phyloP scores from a whole-genome alignment of 371 early-diverging fungal species.

The Mortierella sp. region DNA sequence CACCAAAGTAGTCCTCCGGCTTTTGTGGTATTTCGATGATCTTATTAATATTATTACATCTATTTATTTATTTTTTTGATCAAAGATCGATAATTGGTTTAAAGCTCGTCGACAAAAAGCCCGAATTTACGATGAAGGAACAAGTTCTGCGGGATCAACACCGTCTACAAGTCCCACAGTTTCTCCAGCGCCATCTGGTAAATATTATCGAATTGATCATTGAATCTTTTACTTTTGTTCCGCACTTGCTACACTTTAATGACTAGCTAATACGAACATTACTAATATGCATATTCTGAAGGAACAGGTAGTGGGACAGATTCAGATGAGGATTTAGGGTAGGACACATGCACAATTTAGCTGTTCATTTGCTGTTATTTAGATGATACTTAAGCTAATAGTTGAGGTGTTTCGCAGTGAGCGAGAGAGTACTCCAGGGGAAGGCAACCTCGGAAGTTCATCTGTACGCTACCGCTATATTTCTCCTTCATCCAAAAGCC shows the following conservation, averaged over 20 bases:
- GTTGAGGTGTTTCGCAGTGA: constrained; percentile 2
- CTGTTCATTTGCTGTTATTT: not conserved
- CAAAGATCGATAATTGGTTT: constrained; percentile 15
- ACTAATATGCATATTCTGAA: not conserved
- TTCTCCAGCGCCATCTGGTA: constrained; percentile 13
- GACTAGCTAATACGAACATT: too few species aligned
- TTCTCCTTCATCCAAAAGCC: not conserved
- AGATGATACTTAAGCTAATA: not conserved
- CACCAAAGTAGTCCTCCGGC: not conserved
- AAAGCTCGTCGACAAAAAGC: not conserved
- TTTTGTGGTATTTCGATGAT: not conserved
- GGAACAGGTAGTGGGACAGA: not conserved
- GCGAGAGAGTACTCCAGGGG: constrained; percentile 21
- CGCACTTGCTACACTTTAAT: not conserved
- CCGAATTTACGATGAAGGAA: not conserved
- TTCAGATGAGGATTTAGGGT: not conserved
- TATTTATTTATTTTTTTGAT: not conserved
- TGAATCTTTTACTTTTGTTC: constrained; percentile 7
- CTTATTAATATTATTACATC: not conserved
- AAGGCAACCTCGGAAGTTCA: constrained; percentile 29
- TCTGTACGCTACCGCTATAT: constrained; percentile 17
- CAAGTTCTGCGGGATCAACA: not conserved
- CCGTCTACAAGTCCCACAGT: constrained; percentile 10
- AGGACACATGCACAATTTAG: not conserved
- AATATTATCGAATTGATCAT: not conserved